These are phyloP conservation scores for Polyplosphaeria fusca DNA, from an alignment of 495 filamentous ascomycete species.

Conservation along the genomic window DNA sequence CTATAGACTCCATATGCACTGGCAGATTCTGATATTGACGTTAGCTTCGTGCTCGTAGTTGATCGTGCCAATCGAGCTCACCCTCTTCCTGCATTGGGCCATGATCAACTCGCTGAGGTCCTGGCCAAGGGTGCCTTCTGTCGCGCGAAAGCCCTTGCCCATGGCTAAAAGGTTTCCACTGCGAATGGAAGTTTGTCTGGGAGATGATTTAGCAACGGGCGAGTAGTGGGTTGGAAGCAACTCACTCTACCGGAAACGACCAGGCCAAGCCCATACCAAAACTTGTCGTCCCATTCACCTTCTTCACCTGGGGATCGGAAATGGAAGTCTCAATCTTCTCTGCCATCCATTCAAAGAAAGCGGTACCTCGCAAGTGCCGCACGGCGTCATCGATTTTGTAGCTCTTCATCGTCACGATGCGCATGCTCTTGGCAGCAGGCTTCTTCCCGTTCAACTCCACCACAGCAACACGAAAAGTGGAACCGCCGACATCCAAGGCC, in stretches of 20 bases:
- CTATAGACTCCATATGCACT: conserved; percentile 43
- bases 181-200: conserved; percentile 54
- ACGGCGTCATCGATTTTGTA: conserved; percentile 55
- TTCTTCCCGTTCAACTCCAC: conserved; percentile 53
- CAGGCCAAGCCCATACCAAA: conserved; percentile 63
- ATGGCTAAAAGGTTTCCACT: conserved; percentile 59
- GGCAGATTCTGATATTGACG: conserved; percentile 36
- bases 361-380: conserved; percentile 51
- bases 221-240: neutral
- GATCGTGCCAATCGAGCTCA: conserved; percentile 24
- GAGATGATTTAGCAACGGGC: conserved; percentile 14
- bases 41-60: conserved; percentile 4
- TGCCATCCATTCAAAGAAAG: conserved; percentile 71
- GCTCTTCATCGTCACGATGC: conserved; percentile 50
- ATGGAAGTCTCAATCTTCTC: conserved; percentile 55
- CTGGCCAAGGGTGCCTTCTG: conserved; percentile 53
- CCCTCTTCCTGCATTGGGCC: conserved; percentile 51
- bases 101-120: conserved; percentile 60
- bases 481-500: conserved; percentile 65
- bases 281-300: conserved; percentile 30
- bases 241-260: conserved; percentile 66
- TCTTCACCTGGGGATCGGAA: conserved; percentile 35
- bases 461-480: conserved; percentile 62
- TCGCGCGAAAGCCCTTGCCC: conserved; percentile 66
- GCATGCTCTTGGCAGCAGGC: conserved; percentile 45